Percentiles rank a stretch among this genome's conserved stretches.
These are phyloP conservation scores for Dacryopinax spathularia DNA, from an alignment of 768 basidiomycete genomes.

Conservation along the genomic window DNA sequence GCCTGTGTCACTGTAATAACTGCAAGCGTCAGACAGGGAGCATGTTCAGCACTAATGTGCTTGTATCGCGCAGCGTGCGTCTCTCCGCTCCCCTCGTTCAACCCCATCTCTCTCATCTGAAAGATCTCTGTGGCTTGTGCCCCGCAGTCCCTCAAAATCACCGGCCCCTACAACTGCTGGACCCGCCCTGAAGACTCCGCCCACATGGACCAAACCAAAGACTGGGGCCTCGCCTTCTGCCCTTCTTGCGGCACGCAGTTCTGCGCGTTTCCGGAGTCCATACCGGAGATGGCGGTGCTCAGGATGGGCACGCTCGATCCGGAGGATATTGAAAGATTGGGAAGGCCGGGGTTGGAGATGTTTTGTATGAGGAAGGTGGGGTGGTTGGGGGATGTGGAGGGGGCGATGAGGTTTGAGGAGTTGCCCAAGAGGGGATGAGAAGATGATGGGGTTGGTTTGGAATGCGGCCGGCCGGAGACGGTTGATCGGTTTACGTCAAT, in stretches of 20 bases:
- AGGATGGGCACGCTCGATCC: conserved; percentile 1
- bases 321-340: background rate
- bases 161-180: background rate
- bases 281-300: background rate
- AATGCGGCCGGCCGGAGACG: too few relatives aligned
- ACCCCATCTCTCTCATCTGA: background rate
- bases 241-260: background rate
- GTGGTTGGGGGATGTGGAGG: background rate
- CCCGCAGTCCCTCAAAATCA: background rate
- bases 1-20: background rate
- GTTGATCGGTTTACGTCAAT: background rate
- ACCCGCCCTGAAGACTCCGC: background rate
- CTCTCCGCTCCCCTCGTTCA: background rate
- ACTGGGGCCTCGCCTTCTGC: background rate
- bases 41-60: background rate
- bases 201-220: background rate
- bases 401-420: background rate
- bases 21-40: conserved; percentile 3
- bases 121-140: background rate
- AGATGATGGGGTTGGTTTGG: background rate
- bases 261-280: background rate
- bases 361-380: background rate
- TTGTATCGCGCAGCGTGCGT: background rate
- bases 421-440: background rate
- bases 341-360: background rate